Evolutionary conservation across 1,139 yeast species (phyloP).

Genomic region (Suhomyces panamericanus): DNA sequence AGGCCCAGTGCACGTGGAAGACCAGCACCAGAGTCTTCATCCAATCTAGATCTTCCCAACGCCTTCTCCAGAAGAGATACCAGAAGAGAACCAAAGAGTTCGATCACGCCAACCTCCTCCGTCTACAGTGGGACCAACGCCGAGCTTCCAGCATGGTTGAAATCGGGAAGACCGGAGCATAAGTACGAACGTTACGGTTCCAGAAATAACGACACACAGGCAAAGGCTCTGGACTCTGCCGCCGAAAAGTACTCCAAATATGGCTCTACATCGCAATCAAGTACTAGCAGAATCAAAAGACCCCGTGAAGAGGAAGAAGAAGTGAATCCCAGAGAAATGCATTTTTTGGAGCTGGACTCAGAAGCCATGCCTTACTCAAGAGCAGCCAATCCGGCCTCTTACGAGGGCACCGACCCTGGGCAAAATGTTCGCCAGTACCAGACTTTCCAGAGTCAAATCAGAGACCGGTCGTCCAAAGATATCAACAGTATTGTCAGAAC

Average conservation of each 20-base stretch:
- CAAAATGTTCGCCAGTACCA: constrained; percentile 27
- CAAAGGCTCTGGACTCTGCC: constrained; percentile 10
- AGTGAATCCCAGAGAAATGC: constrained; percentile 8
- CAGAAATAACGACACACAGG: constrained; percentile 2
- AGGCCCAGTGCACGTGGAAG: background rate
- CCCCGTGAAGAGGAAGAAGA: constrained; percentile 19
- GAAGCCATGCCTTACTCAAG: constrained; percentile 29
- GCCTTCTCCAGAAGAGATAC: constrained; percentile 31
- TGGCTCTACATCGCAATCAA: constrained; percentile 12
- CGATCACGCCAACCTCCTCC: constrained; percentile 21
- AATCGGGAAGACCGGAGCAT: constrained; percentile 26
- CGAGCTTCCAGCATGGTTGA: constrained; percentile 46
- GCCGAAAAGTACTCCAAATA: constrained; percentile 32
- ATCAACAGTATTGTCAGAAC: constrained; percentile 65
- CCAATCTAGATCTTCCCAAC: constrained; percentile 15
- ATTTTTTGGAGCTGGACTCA: constrained; percentile 1
- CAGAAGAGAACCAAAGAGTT: background rate
- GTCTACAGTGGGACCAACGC: constrained; percentile 25
- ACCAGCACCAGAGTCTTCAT: background rate
- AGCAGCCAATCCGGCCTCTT: constrained; percentile 32
- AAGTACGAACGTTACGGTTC: constrained; percentile 46
- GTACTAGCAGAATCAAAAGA: constrained; percentile 12
- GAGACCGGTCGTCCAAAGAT: constrained; percentile 38
- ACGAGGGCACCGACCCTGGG: constrained; percentile 6
- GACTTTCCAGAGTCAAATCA: constrained; percentile 43